Evolutionary conservation across 129 eudicot genomes (phyloP).

Genomic region (carrot (Daucus carota)): DH1_v3.0 NC_030383.2:12952501-12953000

Average conservation of each 20-base stretch:
- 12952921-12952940: not conserved
- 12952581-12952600: not conserved
- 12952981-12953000: slow-evolving; percentile 63
- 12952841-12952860: slow-evolving; percentile 65
- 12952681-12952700: not conserved
- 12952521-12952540: not conserved
- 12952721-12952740: slow-evolving; percentile 11
- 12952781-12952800: slow-evolving; percentile 43
- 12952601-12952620: slow-evolving; percentile 1
- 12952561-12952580: not conserved
- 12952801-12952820: slow-evolving; percentile 9
- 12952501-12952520: not conserved
- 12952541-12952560: not conserved
- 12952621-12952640: not conserved
- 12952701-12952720: slow-evolving; percentile 37
- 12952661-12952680: slow-evolving; percentile 18
- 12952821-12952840: slow-evolving; percentile 31
- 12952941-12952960: not conserved
- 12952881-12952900: slow-evolving; percentile 17
- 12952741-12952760: slow-evolving; percentile 30
- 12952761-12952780: slow-evolving; percentile 26
- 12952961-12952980: slow-evolving; percentile 9
- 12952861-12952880: slow-evolving; percentile 16
- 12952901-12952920: slow-evolving; percentile 16
- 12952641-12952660: slow-evolving; percentile 12